Evolutionary conservation across 2,329 filamentous ascomycete genomes (phyloP), one percentile per base, ranked within the genome.

Genomic region (Beauveria sp.): DNA sequence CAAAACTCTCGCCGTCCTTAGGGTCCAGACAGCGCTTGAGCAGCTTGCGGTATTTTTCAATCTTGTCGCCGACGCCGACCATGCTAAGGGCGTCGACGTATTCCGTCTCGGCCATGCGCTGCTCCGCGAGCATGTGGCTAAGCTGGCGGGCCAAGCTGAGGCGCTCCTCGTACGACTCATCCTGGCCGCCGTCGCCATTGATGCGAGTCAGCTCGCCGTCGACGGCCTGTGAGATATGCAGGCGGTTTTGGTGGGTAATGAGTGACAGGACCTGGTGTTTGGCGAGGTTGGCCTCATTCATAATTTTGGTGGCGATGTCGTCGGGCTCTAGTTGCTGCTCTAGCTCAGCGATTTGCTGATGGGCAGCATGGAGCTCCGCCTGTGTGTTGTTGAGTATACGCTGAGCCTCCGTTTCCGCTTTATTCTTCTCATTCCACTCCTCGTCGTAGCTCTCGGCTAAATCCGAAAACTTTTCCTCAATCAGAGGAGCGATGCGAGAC

Each of bases 381-480:
- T 89, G 84, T 0, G 88, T 86, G 66, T 87, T 87, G 63, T 80
- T 79, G 18, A 91, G 78, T 60, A 87, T 84, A 18, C 84, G 80
- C 55, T 83, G 83, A 3, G 87, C 87, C 70, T 90, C 89, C 28
- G 81, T 81, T 68, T 89, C 86, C 3, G 85, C 85, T 20, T 82
- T 80, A 57, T 91, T 85, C 69, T 90, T 91, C 65, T 92, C 88
- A 57, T 83, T 81, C 67, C 90, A 84, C 70, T 93, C 89, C 30
- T 87, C 83, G 62, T 94, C 90, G 68, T 91, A 91, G 61, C 80
- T 86, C 61, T 80, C 80, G 2, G 88, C 84, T 12, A 92, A 78
- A 64, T 88, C 86, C 66, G 86, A 84, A 64, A 91, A 86, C 66
- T 90, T 90, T 62, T 91, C 86, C 7, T 88, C 77, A 63, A 92